Evolutionary conservation across 108 stramenopile genomes (phyloP).

Genomic region (Skeletonema tropicum): DNA sequence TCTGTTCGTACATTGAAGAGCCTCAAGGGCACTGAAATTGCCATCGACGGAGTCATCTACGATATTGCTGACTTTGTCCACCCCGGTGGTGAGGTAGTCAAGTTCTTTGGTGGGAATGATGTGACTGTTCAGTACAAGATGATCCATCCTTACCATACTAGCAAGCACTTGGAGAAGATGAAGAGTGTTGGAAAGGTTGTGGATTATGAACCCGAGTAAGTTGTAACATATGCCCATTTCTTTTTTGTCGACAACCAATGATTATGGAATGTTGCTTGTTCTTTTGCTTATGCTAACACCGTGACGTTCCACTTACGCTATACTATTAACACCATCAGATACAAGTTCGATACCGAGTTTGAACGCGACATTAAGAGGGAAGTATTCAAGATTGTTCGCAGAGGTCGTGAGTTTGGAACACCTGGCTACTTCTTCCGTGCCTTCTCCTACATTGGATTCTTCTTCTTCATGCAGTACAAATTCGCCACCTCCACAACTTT

Average conservation of each 20-base stretch:
- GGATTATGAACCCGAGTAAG: constrained; percentile 73
- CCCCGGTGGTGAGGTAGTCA: constrained; percentile 84
- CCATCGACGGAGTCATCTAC: constrained; percentile 81
- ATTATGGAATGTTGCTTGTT: background rate
- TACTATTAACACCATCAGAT: constrained; percentile 35
- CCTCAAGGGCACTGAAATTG: constrained; percentile 63
- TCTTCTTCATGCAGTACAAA: constrained; percentile 67
- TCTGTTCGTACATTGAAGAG: constrained; percentile 38
- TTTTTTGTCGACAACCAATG: background rate
- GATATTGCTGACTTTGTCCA: constrained; percentile 78
- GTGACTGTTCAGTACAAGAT: constrained; percentile 90
- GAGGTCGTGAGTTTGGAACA: constrained; percentile 87
- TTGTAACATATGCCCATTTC: constrained; percentile 13
- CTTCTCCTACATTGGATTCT: constrained; percentile 67
- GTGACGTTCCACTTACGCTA: background rate
- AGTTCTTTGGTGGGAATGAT: constrained; percentile 90
- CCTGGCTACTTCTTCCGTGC: constrained; percentile 76
- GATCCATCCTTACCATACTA: constrained; percentile 91
- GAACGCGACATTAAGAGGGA: constrained; percentile 87
- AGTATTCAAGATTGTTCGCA: constrained; percentile 89
- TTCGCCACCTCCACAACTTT: constrained; percentile 51
- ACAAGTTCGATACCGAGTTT: constrained; percentile 85
- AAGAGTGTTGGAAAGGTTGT: constrained; percentile 70
- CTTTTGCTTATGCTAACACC: background rate
- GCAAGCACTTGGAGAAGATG: constrained; percentile 90